Conservation (phyloP, 1,284 basidiomycete species). For the Melampsora larici-populina region DNA sequence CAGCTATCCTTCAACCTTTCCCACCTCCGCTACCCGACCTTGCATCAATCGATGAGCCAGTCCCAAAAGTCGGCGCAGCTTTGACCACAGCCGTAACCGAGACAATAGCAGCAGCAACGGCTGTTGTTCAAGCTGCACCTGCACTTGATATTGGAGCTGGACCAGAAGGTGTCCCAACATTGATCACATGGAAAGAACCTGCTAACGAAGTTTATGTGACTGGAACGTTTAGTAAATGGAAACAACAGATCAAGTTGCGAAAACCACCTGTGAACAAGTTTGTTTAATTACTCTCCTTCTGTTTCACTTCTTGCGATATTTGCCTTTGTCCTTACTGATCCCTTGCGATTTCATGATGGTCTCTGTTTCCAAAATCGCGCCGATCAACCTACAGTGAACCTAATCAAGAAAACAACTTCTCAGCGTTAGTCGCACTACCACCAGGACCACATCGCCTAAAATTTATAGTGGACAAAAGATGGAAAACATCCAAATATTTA, state of each 20-base stretch:
- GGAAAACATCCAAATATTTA: slow-evolving; percentile 70
- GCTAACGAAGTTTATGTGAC: slow-evolving; percentile 59
- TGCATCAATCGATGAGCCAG: not conserved
- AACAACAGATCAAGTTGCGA: slow-evolving; percentile 58
- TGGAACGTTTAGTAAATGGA: slow-evolving; percentile 63
- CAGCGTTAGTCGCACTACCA: slow-evolving; percentile 60
- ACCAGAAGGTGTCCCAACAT: slow-evolving; percentile 49
- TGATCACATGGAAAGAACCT: slow-evolving; percentile 51
- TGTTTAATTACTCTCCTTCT: not conserved
- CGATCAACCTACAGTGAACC: slow-evolving; percentile 44
- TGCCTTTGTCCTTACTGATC: not conserved
- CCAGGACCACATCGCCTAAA: slow-evolving; percentile 94
- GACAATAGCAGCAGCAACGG: slow-evolving; percentile 49
- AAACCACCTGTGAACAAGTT: slow-evolving; percentile 45
- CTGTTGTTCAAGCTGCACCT: slow-evolving; percentile 36
- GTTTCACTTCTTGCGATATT: not conserved
- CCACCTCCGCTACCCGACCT: slow-evolving; percentile 20
- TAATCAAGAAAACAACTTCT: slow-evolving; percentile 55
- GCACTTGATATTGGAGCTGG: slow-evolving; percentile 51
- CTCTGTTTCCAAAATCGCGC: not conserved
- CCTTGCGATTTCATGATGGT: not conserved
- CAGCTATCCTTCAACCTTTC: slow-evolving; percentile 35
- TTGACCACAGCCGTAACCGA: slow-evolving; percentile 48
- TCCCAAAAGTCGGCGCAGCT: slow-evolving; percentile 38
- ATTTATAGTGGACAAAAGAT: slow-evolving; percentile 90